phyloP scores from a whole-genome alignment of 2,329 filamentous ascomycete genomes.

The Xylaria sp. region DNA sequence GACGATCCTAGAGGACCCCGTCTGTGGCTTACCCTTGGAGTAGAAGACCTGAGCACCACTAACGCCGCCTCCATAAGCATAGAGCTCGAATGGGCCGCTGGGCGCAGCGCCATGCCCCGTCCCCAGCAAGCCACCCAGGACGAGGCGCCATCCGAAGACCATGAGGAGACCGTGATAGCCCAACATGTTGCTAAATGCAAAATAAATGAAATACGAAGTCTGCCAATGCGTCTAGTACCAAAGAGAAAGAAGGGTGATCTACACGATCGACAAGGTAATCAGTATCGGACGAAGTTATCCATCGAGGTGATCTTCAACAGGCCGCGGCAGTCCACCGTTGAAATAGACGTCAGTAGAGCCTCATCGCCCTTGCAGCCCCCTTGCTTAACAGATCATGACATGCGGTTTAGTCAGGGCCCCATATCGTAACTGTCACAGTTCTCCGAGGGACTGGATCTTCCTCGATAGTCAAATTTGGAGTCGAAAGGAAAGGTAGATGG shows the following conservation, averaged over 20 bases:
- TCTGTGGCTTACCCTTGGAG: conserved; percentile 38
- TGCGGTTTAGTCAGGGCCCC: conserved; percentile 25
- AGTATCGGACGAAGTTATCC: neutral
- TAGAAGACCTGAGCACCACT: conserved; percentile 44
- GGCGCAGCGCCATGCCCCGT: conserved; percentile 31
- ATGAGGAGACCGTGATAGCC: conserved; percentile 1
- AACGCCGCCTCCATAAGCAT: conserved; percentile 46
- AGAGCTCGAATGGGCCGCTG: conserved; percentile 42
- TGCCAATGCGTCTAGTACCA: neutral
- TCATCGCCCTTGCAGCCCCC: neutral
- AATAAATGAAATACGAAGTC: neutral
- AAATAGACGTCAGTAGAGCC: conserved; percentile 21
- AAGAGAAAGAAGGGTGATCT: neutral
- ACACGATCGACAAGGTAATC: neutral
- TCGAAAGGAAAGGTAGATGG: neutral
- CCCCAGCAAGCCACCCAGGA: conserved; percentile 19
- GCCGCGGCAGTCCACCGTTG: conserved; percentile 8
- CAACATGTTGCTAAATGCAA: conserved; percentile 15
- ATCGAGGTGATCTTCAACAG: neutral
- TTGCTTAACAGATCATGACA: conserved; percentile 24
- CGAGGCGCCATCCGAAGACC: conserved; percentile 16
- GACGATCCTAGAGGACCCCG: too few relatives aligned
- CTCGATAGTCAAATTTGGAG: neutral
- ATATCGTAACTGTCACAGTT: neutral
- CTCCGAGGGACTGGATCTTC: neutral